Conservation (phyloP, 2,329 filamentous ascomycete species). For the Daldinia sp. region DNA sequence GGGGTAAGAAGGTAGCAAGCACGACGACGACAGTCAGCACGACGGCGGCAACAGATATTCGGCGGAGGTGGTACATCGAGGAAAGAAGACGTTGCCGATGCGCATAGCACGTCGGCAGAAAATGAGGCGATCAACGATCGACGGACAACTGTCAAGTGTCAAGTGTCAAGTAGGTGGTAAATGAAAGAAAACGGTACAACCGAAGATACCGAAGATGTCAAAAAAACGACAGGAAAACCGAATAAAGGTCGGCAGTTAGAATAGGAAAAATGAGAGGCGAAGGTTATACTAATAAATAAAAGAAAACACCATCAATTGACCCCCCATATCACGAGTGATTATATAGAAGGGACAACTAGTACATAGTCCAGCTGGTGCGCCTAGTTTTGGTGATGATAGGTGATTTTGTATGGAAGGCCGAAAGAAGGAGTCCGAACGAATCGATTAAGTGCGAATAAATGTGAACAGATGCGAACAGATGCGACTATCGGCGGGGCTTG, state of each 20-base stretch:
- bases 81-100: slow-evolving; percentile 28
- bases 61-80: slow-evolving; percentile 58
- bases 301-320: slow-evolving; percentile 28
- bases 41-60: slow-evolving; percentile 51
- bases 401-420: slow-evolving; percentile 1
- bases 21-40: slow-evolving; percentile 57
- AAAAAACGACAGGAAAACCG: slow-evolving; percentile 16
- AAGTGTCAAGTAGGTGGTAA: not conserved
- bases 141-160: slow-evolving; percentile 2
- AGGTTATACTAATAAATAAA: slow-evolving; percentile 21
- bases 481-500: not conserved
- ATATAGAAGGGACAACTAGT: slow-evolving; percentile 18
- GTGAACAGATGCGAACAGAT: not conserved
- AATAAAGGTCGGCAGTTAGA: slow-evolving; percentile 16
- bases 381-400: slow-evolving; percentile 5
- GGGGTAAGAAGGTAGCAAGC: slow-evolving; percentile 60
- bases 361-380: slow-evolving; percentile 23
- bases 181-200: slow-evolving; percentile 25
- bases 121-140: slow-evolving; percentile 1
- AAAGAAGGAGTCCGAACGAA: not conserved
- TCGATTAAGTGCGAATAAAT: not conserved
- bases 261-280: slow-evolving; percentile 12
- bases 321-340: slow-evolving; percentile 25
- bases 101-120: slow-evolving; percentile 33
- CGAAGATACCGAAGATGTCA: slow-evolving; percentile 3